phyloP scores from a whole-genome alignment of 768 basidiomycete species.

The Filobasidium floriforme region DNA sequence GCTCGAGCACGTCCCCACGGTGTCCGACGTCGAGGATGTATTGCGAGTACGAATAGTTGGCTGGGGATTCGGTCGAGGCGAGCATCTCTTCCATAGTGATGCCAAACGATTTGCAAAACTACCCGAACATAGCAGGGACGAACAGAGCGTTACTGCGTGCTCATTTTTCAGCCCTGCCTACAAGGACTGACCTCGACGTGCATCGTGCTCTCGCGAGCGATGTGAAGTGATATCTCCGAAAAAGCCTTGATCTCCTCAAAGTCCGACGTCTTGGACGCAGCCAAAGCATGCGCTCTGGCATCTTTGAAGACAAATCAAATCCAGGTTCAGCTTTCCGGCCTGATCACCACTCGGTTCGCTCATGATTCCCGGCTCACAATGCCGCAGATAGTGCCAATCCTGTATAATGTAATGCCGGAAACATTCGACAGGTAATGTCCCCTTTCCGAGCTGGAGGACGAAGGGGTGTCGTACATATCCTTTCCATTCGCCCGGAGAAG shows the following conservation, averaged over 20 bases:
- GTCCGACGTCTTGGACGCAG: constrained; percentile 66
- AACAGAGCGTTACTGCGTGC: not conserved
- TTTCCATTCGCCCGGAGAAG: constrained; percentile 45
- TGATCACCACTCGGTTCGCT: not conserved
- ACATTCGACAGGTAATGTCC: constrained; percentile 57
- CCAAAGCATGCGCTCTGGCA: constrained; percentile 53
- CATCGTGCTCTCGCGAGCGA: constrained; percentile 63
- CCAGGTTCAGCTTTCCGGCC: not conserved
- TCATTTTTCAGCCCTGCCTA: not conserved
- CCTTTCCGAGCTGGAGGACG: constrained; percentile 64
- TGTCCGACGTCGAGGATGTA: constrained; percentile 72
- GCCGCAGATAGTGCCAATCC: constrained; percentile 43
- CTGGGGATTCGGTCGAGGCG: constrained; percentile 57
- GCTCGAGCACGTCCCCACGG: constrained; percentile 65
- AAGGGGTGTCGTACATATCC: constrained; percentile 68
- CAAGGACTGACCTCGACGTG: constrained; percentile 51
- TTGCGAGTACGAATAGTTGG: constrained; percentile 77
- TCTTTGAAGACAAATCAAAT: constrained; percentile 24
- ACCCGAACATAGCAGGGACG: not conserved
- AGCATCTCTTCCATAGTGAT: constrained; percentile 58
- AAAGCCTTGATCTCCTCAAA: constrained; percentile 60
- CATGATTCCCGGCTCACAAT: constrained; percentile 48
- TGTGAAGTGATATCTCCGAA: constrained; percentile 57
- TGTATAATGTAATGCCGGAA: constrained; percentile 76
- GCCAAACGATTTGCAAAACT: constrained; percentile 65